These are phyloP conservation scores for Mycena rebaudengoi DNA, from an alignment of 768 basidiomycete genomes.

Conservation along the genomic window DNA sequence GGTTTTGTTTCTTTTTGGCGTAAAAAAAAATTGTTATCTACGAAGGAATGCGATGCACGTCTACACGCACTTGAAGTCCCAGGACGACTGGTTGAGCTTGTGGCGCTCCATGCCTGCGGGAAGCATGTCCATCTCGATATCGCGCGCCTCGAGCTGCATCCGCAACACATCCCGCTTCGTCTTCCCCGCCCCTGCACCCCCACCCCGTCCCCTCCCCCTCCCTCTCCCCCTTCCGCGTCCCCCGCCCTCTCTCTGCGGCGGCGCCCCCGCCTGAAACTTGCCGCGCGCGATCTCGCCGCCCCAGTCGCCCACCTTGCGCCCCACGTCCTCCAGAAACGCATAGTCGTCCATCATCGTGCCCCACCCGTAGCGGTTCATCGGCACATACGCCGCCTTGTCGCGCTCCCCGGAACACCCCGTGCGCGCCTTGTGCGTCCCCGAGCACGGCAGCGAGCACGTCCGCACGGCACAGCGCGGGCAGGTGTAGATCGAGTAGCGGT, in stretches of 20 bases:
- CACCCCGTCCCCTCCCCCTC: slow-evolving; percentile 40
- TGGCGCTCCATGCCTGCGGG: slow-evolving; percentile 85
- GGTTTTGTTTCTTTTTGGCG: slow-evolving; percentile 63
- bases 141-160: slow-evolving; percentile 69
- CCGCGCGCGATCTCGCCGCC: slow-evolving; percentile 74
- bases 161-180: slow-evolving; percentile 76
- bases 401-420: slow-evolving; percentile 76
- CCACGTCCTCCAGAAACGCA: slow-evolving; percentile 83
- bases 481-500: slow-evolving; percentile 67
- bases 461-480: slow-evolving; percentile 79
- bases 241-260: slow-evolving; percentile 35
- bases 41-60: slow-evolving; percentile 24
- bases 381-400: slow-evolving; percentile 75
- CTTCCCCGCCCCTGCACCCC: slow-evolving; percentile 36
- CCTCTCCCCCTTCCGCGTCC: slow-evolving; percentile 37
- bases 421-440: slow-evolving; percentile 68
- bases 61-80: slow-evolving; percentile 81
- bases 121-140: slow-evolving; percentile 80
- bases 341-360: slow-evolving; percentile 93
- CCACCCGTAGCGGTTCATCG: slow-evolving; percentile 87
- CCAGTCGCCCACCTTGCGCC: slow-evolving; percentile 78
- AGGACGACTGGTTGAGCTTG: slow-evolving; percentile 81
- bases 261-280: slow-evolving; percentile 52
- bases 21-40: slow-evolving; percentile 6
- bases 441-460: slow-evolving; percentile 80